Conservation (phyloP, 176 grass and related monocot species). For the Oryza glaberrima region DNA sequence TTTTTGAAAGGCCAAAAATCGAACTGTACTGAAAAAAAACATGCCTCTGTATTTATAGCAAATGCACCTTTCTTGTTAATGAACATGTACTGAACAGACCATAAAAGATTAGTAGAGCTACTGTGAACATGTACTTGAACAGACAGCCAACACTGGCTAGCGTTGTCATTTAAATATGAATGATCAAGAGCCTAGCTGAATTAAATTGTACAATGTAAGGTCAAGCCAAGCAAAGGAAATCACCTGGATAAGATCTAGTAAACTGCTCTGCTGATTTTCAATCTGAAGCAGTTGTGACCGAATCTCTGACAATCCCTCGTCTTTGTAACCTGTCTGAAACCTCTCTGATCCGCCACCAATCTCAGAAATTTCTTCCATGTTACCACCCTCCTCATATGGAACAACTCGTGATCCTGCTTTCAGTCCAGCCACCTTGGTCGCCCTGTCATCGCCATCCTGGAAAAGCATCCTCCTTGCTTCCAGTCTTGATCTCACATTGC, state of each 20-base stretch:
- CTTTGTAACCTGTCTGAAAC: constrained; percentile 49
- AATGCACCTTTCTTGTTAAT: constrained; percentile 20
- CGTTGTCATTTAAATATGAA: constrained; percentile 16
- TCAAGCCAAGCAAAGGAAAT: constrained; percentile 3
- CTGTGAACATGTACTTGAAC: not conserved
- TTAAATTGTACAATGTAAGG: constrained; percentile 18
- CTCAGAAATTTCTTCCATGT: constrained; percentile 62
- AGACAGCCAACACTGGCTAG: not conserved
- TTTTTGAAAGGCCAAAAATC: not conserved
- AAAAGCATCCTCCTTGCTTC: constrained; percentile 62
- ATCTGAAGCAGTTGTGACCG: constrained; percentile 86
- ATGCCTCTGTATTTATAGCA: not conserved
- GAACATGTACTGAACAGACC: not conserved
- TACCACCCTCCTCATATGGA: constrained; percentile 59
- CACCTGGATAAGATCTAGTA: constrained; percentile 98
- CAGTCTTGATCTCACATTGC: constrained; percentile 57
- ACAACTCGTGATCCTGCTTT: constrained; percentile 75
- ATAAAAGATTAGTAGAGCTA: not conserved
- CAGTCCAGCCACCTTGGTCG: constrained; percentile 43
- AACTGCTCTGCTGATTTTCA: constrained; percentile 86
- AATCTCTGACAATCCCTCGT: constrained; percentile 75
- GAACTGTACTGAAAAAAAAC: not conserved
- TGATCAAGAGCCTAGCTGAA: not conserved
- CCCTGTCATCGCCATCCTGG: constrained; percentile 61
- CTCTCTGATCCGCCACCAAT: constrained; percentile 48